Conservation (phyloP, 345 rosid genomes). For the Gossypium ekmanianum region DNA sequence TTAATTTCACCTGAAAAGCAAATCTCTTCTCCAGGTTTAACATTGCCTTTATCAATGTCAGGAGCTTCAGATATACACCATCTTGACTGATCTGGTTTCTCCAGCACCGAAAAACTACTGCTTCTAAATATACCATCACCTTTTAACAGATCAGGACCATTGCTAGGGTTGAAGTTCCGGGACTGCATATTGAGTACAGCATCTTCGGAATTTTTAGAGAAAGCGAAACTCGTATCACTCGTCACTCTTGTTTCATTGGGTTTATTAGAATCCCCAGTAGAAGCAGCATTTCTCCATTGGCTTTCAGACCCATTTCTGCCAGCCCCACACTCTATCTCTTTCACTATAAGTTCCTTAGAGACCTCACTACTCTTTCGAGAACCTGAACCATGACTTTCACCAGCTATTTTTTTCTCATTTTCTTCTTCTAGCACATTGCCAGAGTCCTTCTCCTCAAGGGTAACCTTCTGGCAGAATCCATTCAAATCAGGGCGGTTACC, state of each 20-base stretch:
- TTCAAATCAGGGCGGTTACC: slow-evolving; percentile 62
- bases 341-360: slow-evolving; percentile 80
- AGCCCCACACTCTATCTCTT: slow-evolving; percentile 77
- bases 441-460: slow-evolving; percentile 47
- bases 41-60: slow-evolving; percentile 40
- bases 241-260: slow-evolving; percentile 34
- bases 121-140: slow-evolving; percentile 32
- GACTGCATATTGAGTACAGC: slow-evolving; percentile 45
- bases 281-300: slow-evolving; percentile 51
- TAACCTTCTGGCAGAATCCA: slow-evolving; percentile 62
- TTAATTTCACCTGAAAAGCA: slow-evolving; percentile 49
- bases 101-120: slow-evolving; percentile 31
- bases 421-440: slow-evolving; percentile 37
- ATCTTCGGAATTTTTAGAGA: slow-evolving; percentile 54
- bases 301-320: slow-evolving; percentile 56
- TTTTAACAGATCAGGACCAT: slow-evolving; percentile 41
- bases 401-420: slow-evolving; percentile 27
- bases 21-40: slow-evolving; percentile 54
- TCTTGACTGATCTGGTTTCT: slow-evolving; percentile 34
- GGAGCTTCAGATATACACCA: slow-evolving; percentile 25
- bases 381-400: slow-evolving; percentile 32
- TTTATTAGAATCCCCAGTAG: slow-evolving; percentile 42
- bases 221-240: slow-evolving; percentile 44
- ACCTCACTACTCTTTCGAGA: slow-evolving; percentile 44
- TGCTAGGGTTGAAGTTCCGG: slow-evolving; percentile 49